Base-by-base conservation (phyloP, 345 rosid genomes). In the Euphorbia tirucalli region DNA sequence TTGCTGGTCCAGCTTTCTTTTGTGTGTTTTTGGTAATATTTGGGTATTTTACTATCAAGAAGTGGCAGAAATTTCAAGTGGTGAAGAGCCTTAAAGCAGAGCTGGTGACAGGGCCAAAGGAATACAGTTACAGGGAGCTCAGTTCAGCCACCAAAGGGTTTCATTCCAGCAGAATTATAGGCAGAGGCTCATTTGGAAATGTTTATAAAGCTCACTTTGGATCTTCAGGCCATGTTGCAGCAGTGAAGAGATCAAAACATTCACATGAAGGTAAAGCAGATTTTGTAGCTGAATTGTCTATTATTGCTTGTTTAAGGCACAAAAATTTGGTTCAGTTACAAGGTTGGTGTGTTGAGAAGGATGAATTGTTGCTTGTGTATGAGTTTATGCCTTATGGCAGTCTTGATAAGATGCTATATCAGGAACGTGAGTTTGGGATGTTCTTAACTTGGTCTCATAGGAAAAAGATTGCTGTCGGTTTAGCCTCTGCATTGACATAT, bases 321-420 rank as follows among this genome's bases (percentile, higher is more conserved):
- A 96, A 93, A 90, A 93, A 93, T 81, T 78, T 96, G 76, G 87
- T 89, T 69, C 99, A 79, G 79, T 73, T 96, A 18, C 92, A 86
- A 52, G 99, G 99, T 24, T 96, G 98, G 98, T 96, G 99, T 64
- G 83, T 83, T 28, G 98, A 93, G 81, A 93, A 88, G 75, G 90
- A 84, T 15, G 98, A 96, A 25, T 46, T 96, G 79, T 80, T 96
- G 71, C 93, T 96, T 37, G 98, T 93, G 35, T 96, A 91, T 32
- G 99, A 96, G 74, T 92, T 80, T n/a, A 95, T 95, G 99, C 90
- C 93, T 4, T 79, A 92, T 39, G 91, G 99, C 46, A 95, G 97
- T 78, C 96, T 96, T 39, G 99, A 96, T 44, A 87, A 74, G 77
- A 35, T 91, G 66, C 86, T 95, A 55, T 86, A 95, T 79, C 88